Percentiles rank a stretch among this genome's conserved stretches.
phyloP scores from a whole-genome alignment of 2,329 filamentous ascomycete species.

The Cordyceps sp. region DNA sequence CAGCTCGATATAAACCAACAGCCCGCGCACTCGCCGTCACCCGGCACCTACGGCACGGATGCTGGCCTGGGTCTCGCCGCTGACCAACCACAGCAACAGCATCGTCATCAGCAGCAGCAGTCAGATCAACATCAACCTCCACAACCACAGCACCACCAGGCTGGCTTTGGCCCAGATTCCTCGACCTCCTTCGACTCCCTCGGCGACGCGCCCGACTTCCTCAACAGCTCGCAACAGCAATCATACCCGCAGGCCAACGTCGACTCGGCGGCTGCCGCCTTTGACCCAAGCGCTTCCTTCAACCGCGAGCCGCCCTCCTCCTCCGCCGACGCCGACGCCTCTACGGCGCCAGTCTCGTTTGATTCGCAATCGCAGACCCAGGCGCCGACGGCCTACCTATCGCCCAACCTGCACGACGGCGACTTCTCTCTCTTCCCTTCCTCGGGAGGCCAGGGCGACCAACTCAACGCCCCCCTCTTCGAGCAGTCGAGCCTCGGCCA shows the following conservation, averaged over 20 bases:
- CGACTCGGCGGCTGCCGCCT: conserved; percentile 19
- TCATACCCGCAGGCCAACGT: conserved; percentile 15
- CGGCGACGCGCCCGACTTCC: too few relatives aligned
- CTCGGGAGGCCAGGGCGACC: conserved; percentile 32
- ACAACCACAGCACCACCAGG: too few relatives aligned
- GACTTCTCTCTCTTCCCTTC: conserved; percentile 52
- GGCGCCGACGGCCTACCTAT: conserved; percentile 23
- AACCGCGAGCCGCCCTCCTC: conserved; percentile 21
- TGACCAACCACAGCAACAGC: conserved; percentile 27
- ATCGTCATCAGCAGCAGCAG: conserved; percentile 14
- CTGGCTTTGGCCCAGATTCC: conserved; percentile 21
- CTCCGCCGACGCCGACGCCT: conserved; percentile 16
- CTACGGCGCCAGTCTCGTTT: conserved; percentile 22
- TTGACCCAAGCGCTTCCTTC: conserved; percentile 26
- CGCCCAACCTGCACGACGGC: conserved; percentile 31
- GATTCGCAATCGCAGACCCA: conserved; percentile 25
- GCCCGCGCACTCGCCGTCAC: conserved; percentile 40
- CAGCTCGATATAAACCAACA: conserved; percentile 48
- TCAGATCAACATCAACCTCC: too few relatives aligned
- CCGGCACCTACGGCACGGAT: conserved; percentile 33
- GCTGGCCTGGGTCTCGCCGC: conserved; percentile 42
- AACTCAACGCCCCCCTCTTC: conserved; percentile 47
- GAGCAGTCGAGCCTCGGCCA: conserved; percentile 26
- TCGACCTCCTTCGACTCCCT: conserved; percentile 23
- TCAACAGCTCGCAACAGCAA: conserved; percentile 27